Base-by-base conservation (phyloP, 768 basidiomycete genomes). In the Leucosporidium creatinivorum region DNA sequence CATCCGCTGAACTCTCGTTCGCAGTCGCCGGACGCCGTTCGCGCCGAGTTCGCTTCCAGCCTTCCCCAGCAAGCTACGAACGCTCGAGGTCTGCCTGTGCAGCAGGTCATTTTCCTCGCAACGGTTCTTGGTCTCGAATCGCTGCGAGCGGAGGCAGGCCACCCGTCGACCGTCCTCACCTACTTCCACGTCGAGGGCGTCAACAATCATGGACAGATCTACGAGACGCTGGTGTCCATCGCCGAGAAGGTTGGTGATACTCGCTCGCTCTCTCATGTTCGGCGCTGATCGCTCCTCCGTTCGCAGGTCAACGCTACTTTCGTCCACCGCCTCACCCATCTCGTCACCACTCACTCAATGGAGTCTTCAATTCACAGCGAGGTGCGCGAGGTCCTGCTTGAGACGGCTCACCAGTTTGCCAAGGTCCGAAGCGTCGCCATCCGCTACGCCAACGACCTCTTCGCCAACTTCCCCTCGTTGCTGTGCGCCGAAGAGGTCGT, bases 401-500 rank as follows among this genome's bases (percentile, higher is more conserved):
- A 82, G 51, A 88, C 89, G 78, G 91, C 90, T 4, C 90, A 93
- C 78, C 85, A 91, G 33, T 85, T 90, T 66, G 81, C 84, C 39
- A 89, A 89, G 76, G 89, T 88, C 60, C 83, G 94, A 44, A 87
- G 89, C 44, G 82, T 92, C 36, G 89, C 93, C 1, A 83, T 86
- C 51, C 87, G 85, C 78, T 96, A 89, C 76, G 82, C 97, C 31
- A 85, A 91, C 78, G 84, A 86, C 49, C 81, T 98, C 50, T 87
- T 98, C 70, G 87, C 86, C 12, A 90, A 89, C 2, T 97, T 97
- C 79, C 93, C 96, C 2, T 92, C 93, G 19, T 81, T 99, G 59
- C 89, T 96, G 85, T 98, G 94, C 78, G 88, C 93, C 74, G 84
- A 87, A 5, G 82, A 86, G 15, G 83, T 98, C 18, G 89, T 98